phyloP scores from a whole-genome alignment of 2,329 filamentous ascomycete species.

The Cladosporium sp. region DNA sequence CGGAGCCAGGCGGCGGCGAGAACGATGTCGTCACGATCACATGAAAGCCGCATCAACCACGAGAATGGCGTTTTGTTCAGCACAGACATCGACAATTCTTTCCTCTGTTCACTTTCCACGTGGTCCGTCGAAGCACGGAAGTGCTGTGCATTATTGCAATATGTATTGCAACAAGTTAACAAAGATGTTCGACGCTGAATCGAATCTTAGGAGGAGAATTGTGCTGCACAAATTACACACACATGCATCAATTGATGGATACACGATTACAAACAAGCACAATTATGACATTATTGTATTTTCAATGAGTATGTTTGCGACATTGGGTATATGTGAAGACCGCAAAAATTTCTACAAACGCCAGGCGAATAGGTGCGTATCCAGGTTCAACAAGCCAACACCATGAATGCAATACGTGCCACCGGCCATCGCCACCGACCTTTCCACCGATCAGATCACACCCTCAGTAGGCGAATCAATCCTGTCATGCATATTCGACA shows the following conservation, averaged over 20 bases:
- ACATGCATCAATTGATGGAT: no score
- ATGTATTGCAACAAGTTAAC: background rate
- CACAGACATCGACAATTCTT: background rate
- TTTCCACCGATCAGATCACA: background rate
- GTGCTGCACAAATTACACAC: no score
- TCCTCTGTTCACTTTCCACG: background rate
- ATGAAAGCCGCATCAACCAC: slow-evolving; percentile 12
- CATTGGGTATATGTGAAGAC: background rate
- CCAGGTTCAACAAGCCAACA: background rate
- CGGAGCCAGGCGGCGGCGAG: background rate
- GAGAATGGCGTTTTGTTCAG: background rate
- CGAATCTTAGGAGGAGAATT: no score
- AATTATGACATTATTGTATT: background rate
- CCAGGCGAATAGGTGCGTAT: background rate
- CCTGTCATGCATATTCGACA: slow-evolving; percentile 37
- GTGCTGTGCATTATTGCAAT: background rate
- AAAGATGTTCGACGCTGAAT: background rate
- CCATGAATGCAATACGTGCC: background rate
- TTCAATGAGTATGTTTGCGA: background rate
- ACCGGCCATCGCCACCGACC: background rate
- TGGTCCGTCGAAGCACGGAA: background rate
- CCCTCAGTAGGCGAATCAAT: slow-evolving; percentile 18
- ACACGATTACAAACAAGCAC: background rate
- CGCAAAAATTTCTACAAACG: background rate
- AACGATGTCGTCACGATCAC: slow-evolving; percentile 11